Base-by-base conservation (phyloP, 805 yeast species). In the Huiozyma naganishii region DNA sequence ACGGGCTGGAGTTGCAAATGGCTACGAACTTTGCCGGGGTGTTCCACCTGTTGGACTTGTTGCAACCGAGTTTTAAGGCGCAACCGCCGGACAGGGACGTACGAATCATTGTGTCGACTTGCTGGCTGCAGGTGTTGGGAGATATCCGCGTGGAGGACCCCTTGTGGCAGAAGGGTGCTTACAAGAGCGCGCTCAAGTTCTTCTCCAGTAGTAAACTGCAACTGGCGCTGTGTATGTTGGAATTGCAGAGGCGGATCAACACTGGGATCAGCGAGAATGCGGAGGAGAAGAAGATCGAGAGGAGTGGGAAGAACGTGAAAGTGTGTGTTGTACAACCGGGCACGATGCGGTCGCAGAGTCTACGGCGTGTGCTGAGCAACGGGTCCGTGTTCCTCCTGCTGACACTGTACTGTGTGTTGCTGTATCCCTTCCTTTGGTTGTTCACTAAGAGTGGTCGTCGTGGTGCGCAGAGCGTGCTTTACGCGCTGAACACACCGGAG, bases 21-120 rank as follows among this genome's bases (percentile, higher is more conserved):
- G 95, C 87, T 2, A 71, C 82, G 32, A 92, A 90, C 63, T 92
- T 83, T 57, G 72, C 80, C 33, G 83, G 83, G 6, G 89, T 87
- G 54, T 85, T 67, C 62, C 97, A 89, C 62, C 68, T 92, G 27
- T 68, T 92, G 44, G 83, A 85, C 2, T 66, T 92, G 29, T 59
- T 92, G 42, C 75, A 79, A n/a, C 97, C 97, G 0, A 75, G 92
- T 7, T 68, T 92, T 43, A 78, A 83, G 50, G 80, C 79, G 1
- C 99, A 92, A 65, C 94, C 97, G 2, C 86, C 95, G 0, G 97
- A 89, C 62, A 73, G 99, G 51, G 97, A 89, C 56, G 95, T 92
- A 2, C 69, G 97, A 38, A 76, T 92, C 5, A 59, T 92, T 3
- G 51, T 87, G n/a, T 74, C 89, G 0, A 73, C 87, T 1, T 92